phyloP scores from a whole-genome alignment of 192 early-diverging fungal species.

The Anaeromyces robustus region DNA sequence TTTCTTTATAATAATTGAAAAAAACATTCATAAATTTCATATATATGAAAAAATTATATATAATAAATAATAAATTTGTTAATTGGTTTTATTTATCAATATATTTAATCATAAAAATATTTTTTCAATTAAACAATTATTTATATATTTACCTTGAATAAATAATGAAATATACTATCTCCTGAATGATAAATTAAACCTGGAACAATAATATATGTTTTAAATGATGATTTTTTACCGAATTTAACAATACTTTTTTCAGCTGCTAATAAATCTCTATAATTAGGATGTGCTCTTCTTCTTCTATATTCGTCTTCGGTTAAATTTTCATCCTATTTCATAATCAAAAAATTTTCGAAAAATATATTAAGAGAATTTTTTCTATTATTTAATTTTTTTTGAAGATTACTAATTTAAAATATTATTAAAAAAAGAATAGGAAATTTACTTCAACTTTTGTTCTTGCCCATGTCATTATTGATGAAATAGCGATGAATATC shows the following conservation, averaged over 20 bases:
- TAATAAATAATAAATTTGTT: no score
- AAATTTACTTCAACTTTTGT: constrained; percentile 26
- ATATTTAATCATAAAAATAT: no score
- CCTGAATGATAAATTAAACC: constrained; percentile 39
- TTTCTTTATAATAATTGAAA: constrained; percentile 10
- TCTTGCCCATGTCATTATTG: constrained; percentile 42
- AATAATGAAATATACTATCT: constrained; percentile 35
- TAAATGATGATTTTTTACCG: constrained; percentile 31
- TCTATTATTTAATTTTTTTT: no score
- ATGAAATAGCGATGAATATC: constrained; percentile 34
- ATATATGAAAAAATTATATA: no score
- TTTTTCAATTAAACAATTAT: not conserved
- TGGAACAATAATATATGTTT: constrained; percentile 32
- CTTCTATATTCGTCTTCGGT: constrained; percentile 43
- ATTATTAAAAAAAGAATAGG: no score
- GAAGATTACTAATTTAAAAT: no score
- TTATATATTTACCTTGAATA: constrained; percentile 22
- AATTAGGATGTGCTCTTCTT: constrained; percentile 39
- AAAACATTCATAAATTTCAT: no score
- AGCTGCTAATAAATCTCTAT: constrained; percentile 25
- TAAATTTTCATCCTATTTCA: constrained; percentile 29
- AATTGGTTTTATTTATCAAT: no score
- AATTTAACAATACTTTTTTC: constrained; percentile 39
- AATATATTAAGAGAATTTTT: no score
- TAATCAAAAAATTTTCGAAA: no score